Evolutionary conservation across 2,329 filamentous ascomycete genomes (phyloP).

Genomic region (Lomentospora prolificans): DNA sequence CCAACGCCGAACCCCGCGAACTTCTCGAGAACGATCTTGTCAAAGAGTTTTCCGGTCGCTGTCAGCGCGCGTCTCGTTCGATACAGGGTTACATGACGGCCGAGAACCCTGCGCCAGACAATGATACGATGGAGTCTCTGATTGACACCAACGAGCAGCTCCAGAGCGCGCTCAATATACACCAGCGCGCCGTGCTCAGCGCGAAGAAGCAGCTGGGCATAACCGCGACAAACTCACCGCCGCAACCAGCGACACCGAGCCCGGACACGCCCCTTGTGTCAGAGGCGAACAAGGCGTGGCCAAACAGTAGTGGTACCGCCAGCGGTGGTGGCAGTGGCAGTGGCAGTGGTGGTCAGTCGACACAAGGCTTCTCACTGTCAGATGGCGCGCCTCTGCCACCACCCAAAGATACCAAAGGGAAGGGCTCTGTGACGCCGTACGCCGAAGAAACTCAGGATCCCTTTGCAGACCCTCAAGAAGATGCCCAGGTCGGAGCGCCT

Average conservation of each 20-base stretch:
- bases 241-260: slow-evolving; percentile 19
- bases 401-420: too few species aligned
- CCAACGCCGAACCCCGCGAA: slow-evolving; percentile 70
- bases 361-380: too few species aligned
- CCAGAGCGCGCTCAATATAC: slow-evolving; percentile 69
- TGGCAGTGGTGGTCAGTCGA: not conserved
- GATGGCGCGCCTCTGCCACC: too few species aligned
- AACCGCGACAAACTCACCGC: slow-evolving; percentile 16
- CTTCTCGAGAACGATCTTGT: slow-evolving; percentile 78
- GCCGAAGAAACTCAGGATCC: too few species aligned
- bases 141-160: slow-evolving; percentile 94
- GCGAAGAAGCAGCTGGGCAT: slow-evolving; percentile 46
- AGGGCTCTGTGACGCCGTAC: too few species aligned
- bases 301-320: not conserved
- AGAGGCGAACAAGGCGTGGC: slow-evolving; percentile 9
- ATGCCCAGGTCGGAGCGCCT: too few species aligned
- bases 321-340: slow-evolving; percentile 12
- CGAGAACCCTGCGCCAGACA: slow-evolving; percentile 72
- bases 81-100: slow-evolving; percentile 80
- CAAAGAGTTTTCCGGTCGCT: slow-evolving; percentile 83
- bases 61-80: slow-evolving; percentile 67
- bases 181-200: slow-evolving; percentile 68
- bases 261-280: slow-evolving; percentile 18
- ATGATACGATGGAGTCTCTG: slow-evolving; percentile 84
- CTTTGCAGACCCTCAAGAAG: too few species aligned